Evolutionary conservation across 2,329 filamentous ascomycete species (phyloP), one percentile per base, ranked within the genome.

Genomic region (Didymellaceae sp.): DNA sequence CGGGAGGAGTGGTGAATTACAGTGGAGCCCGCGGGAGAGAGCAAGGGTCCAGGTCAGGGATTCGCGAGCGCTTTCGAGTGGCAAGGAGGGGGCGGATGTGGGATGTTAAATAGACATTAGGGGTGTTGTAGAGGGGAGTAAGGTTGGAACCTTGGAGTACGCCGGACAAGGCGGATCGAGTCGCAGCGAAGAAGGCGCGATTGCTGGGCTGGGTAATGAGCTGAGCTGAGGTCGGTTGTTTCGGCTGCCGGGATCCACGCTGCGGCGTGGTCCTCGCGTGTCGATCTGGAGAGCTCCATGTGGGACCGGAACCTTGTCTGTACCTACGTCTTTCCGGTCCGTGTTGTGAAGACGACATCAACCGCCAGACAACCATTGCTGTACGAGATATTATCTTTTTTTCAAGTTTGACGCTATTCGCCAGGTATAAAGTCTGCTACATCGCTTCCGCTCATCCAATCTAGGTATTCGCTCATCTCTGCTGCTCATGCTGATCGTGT

Each of bases 401-500:
- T 43, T 39, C 24, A 42, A 51, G 40, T 51, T 45, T 41, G 18
- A 39, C 35, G 14, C 35, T 45, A 21, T 25, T 34, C 34, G 40
- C 34, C 39, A 45, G 35, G 34, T 40, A 40, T 26, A 13, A 42
- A 6, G 30, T 26, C 25, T 30, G 10, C 9, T 11, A 14, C 17
- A 14, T 11, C 21, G 18, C 40, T 20, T n/a, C n/a, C n/a, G n/a
- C 18, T 32, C 10, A 13, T 52, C 37, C 49, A 52, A 37, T 52
- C 49, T 47, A 52, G 16, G 32, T 42, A 16, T 32, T 39, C 43
- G 30, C 28, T 33, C 46, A 44, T 50, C 46, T 44, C n/a, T n/a
- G n/a, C n/a, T 45, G 39, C 38, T 33, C 33, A 28, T 39, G 47
- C 47, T 30, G 7, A n/a, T 40, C 34, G 8, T 34, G 14, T 33